Percentiles rank a stretch among this genome's conserved stretches.
phyloP scores from a whole-genome alignment of 2,329 filamentous ascomycete genomes.

The Orbilia quercus region DNA sequence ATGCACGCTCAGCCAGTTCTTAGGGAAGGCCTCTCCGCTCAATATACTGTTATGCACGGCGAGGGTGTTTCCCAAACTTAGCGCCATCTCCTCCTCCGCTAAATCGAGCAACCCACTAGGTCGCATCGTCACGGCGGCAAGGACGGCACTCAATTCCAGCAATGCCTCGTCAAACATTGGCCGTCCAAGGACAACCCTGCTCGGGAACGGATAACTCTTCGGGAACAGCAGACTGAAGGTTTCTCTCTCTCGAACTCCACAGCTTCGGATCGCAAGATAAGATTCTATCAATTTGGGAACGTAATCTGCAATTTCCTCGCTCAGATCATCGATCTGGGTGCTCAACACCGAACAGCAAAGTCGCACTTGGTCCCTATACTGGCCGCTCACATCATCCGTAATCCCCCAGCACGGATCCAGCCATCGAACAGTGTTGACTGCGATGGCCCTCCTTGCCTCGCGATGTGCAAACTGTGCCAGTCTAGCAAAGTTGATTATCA shows the following conservation, averaged over 20 bases:
- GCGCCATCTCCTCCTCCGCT: conserved; percentile 77
- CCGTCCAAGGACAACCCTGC: conserved; percentile 72
- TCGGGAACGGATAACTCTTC: conserved; percentile 86
- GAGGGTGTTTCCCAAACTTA: conserved; percentile 80
- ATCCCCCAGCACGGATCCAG: conserved; percentile 93
- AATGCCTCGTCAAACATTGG: conserved; percentile 83
- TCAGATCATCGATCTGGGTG: conserved; percentile 81
- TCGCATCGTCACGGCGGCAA: conserved; percentile 82
- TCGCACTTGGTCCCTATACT: conserved; percentile 92
- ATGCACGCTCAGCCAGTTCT: conserved; percentile 89
- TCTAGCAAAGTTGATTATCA: conserved; percentile 90
- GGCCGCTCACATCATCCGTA: conserved; percentile 76
- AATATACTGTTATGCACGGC: conserved; percentile 90
- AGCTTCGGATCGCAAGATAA: conserved; percentile 79
- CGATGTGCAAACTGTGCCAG: conserved; percentile 82
- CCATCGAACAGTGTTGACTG: conserved; percentile 87
- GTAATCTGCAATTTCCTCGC: conserved; percentile 85
- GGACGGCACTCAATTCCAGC: conserved; percentile 85
- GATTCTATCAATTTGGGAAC: conserved; percentile 91
- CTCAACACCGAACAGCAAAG: conserved; percentile 93
- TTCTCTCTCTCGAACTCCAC: conserved; percentile 69
- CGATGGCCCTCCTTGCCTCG: conserved; percentile 78
- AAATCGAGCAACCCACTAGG: conserved; percentile 79
- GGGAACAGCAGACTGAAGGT: conserved; percentile 89
- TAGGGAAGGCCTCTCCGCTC: conserved; percentile 87